Conservation (phyloP, 148 eudicot genomes). For the Agrostemma githago region DNA sequence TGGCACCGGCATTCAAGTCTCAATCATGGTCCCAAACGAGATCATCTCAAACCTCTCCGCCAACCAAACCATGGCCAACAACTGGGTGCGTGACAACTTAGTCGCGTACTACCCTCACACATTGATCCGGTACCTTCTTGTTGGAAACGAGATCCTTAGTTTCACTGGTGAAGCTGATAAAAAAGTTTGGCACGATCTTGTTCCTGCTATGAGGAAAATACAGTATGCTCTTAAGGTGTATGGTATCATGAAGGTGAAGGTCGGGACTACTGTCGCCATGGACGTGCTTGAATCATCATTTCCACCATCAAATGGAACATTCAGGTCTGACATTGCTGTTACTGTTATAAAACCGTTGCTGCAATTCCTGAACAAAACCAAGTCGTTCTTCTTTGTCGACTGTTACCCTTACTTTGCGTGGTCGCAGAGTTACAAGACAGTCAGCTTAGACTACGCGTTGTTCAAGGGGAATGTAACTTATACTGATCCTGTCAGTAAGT, state of each 20-base stretch:
- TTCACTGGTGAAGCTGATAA: conserved; percentile 25
- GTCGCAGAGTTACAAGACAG: conserved; percentile 40
- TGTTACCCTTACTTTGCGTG: conserved; percentile 76
- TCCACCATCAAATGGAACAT: conserved; percentile 73
- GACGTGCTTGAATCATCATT: conserved; percentile 58
- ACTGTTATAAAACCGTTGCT: conserved; percentile 63
- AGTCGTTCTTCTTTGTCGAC: conserved; percentile 78
- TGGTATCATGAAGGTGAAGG: conserved; percentile 48
- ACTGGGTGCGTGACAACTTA: conserved; percentile 64
- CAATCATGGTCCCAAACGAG: conserved; percentile 82
- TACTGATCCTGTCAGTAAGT: conserved; percentile 51
- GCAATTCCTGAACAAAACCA: conserved; percentile 60
- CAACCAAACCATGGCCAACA: conserved; percentile 63
- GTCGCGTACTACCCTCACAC: conserved; percentile 60
- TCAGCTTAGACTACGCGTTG: conserved; percentile 70
- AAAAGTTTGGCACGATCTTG: conserved; percentile 47
- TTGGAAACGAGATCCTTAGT: conserved; percentile 85
- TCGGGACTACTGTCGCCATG: conserved; percentile 79
- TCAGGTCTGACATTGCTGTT: conserved; percentile 45
- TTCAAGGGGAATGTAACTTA: conserved; percentile 32
- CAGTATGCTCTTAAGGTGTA: conserved; percentile 34
- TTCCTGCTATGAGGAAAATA: conserved; percentile 75
- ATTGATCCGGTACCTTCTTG: conserved; percentile 66
- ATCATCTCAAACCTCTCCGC: conserved; percentile 55
- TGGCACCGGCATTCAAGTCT: conserved; percentile 52